A percentile compares a stretch with the other conserved stretches of the same genome.
Conservation (phyloP, 2,329 filamentous ascomycete genomes). For the Fusarium sp. region DNA sequence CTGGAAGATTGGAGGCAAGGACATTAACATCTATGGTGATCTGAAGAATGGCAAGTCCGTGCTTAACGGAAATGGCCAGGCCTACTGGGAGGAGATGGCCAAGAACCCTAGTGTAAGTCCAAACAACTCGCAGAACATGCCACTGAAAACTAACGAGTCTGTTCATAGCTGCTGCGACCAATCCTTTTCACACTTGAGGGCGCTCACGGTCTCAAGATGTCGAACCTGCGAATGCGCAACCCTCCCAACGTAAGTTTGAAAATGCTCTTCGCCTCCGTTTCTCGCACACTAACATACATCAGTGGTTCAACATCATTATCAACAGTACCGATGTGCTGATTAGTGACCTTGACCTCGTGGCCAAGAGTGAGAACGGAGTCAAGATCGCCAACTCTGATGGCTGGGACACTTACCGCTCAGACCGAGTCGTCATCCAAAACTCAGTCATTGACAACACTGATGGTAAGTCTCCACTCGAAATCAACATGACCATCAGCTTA, state of each 20-base stretch:
- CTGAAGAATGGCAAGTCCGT: slow-evolving; percentile 72
- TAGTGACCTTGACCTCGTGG: slow-evolving; percentile 69
- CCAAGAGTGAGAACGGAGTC: slow-evolving; percentile 47
- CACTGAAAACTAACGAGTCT: slow-evolving; percentile 43
- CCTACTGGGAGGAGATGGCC: slow-evolving; percentile 39
- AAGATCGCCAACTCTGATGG: slow-evolving; percentile 68
- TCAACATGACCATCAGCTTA: not conserved
- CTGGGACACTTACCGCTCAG: slow-evolving; percentile 71
- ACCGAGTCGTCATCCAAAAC: slow-evolving; percentile 73
- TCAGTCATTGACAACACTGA: slow-evolving; percentile 59
- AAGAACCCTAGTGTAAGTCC: slow-evolving; percentile 53
- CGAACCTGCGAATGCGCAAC: slow-evolving; percentile 69
- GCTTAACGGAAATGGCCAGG: slow-evolving; percentile 61
- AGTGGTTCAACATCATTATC: slow-evolving; percentile 67
- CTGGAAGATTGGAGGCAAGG: slow-evolving; percentile 49
- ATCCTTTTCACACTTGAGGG: slow-evolving; percentile 41
- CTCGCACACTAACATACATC: not conserved
- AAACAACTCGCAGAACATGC: slow-evolving; percentile 62
- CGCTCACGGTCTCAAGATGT: slow-evolving; percentile 64
- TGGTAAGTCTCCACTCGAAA: slow-evolving; percentile 5
- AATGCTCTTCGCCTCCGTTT: accelerated
- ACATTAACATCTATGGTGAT: slow-evolving; percentile 73
- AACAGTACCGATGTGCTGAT: slow-evolving; percentile 74
- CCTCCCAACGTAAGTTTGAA: slow-evolving; percentile 52
- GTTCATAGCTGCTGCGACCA: slow-evolving; percentile 34